Evolutionary conservation across 169 alveolate species (phyloP), one percentile per base, ranked within the genome.

Genomic region (Cryptosporidium meleagridis): DNA sequence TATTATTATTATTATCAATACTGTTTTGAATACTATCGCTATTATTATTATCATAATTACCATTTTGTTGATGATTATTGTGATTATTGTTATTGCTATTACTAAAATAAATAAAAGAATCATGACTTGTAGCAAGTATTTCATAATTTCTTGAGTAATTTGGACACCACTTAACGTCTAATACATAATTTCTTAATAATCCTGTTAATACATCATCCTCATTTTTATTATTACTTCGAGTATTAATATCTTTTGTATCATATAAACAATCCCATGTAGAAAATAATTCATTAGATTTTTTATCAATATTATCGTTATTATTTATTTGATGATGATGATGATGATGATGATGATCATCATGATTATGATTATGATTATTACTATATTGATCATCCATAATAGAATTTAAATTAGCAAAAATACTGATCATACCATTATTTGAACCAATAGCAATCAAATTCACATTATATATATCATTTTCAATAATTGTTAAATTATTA

Each of bases 91-190:
- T 7, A 37, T 37, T 37, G 4, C 29, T 26, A 51, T 33, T 26
- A 59, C 41, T 21, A 80, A 12, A 33, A 37, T 65, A 65, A 29
- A 33, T 65, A 37, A 14, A 65, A 33, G 45, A 14, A 61, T 58
- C 75, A 62, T 37, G 62, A 10, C 89, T 80, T 8, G 89, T 29
- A 41, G 75, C 89, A 16, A 80, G 41, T n/a, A 80, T 80, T n/a
- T 80, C 89, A 62, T 37, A 80, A 8, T 80, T 51, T 80, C 89
- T 61, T 18, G 75, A 39, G 44, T 80, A 80, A 80, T 80, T 80
- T 44, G 89, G 89, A 80, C 68, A 80, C 89, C 89, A 80, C 26
- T 45, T 62, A 0, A 80, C 26, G n/a, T 80, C 89, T 16, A 80
- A 35, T 16, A 80, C 67, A 21, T 48, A 41, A 29, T 80, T 65